Percentiles rank a stretch among this genome's conserved stretches.
These are phyloP conservation scores for Podochytrium sp. DNA, from an alignment of 192 early-diverging fungal genomes.

Conservation along the genomic window DNA sequence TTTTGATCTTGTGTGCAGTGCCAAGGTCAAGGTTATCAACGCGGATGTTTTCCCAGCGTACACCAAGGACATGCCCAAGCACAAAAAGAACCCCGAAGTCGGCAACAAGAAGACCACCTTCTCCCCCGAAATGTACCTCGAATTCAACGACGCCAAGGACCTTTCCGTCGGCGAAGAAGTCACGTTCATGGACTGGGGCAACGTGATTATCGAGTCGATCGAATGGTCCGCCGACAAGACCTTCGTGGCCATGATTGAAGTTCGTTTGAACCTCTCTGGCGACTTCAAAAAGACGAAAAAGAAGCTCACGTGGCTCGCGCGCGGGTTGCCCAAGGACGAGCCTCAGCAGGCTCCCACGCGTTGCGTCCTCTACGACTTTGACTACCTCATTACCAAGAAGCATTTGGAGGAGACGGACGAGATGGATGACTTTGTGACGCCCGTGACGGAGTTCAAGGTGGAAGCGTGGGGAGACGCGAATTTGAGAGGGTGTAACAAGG, in stretches of 20 bases:
- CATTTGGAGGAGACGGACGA: constrained; percentile 93
- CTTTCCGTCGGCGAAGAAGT: constrained; percentile 87
- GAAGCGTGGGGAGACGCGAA: constrained; percentile 55
- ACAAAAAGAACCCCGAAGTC: constrained; percentile 96
- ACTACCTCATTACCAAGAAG: constrained; percentile 98
- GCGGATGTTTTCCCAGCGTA: constrained; percentile 58
- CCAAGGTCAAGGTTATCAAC: constrained; percentile 64
- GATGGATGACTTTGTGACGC: constrained; percentile 80
- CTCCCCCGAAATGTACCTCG: constrained; percentile 77
- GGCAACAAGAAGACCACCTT: constrained; percentile 86
- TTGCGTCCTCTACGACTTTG: constrained; percentile 84
- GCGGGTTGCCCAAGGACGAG: constrained; percentile 42
- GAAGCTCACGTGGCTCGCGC: constrained; percentile 95
- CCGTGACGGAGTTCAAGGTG: constrained; percentile 78
- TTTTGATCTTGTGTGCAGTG: constrained; percentile 48
- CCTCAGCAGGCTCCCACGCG: constrained; percentile 65
- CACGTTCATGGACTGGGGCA: constrained; percentile 99
- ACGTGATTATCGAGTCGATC: constrained; percentile 84
- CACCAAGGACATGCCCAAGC: constrained; percentile 74
- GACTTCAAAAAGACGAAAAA: constrained; percentile 99
- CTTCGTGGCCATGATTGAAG: constrained; percentile 61
- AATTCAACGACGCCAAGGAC: constrained; percentile 83
- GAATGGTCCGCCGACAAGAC: constrained; percentile 54
- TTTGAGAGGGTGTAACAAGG: constrained; percentile 47
- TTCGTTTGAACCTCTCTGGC: constrained; percentile 85